Base-by-base conservation (phyloP, 1,284 basidiomycete genomes). In the Marasmius tenuissimus region DNA sequence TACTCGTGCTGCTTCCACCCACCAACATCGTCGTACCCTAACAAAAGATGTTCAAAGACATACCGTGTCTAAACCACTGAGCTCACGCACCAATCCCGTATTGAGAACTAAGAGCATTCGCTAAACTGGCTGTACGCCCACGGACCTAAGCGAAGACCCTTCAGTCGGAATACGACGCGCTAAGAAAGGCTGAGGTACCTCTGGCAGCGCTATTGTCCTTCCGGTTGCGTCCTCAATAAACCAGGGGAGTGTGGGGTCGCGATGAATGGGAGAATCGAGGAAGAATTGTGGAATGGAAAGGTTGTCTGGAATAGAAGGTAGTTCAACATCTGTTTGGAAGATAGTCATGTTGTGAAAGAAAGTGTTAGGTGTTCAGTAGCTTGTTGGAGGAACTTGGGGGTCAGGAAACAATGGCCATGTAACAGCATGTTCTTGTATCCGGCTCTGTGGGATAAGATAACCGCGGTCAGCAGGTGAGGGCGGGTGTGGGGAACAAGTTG, bases 281-380 rank as follows among this genome's bases (percentile, higher is more conserved):
- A 89, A 80, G 72, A 91, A 91, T 70, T 90, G 88, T 6, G 78
- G 77, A 20, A 90, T 72, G 2, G 86, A 88, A 57, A 91, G 67
- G 70, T 91, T 76, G 67, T 87, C 85, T 18, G 89, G 89, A 54
- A 90, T 83, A 56, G 70, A 65, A 57, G 82, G 83, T 16, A 85
- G 73, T 38, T 49, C 48, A n/a, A 53, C 59, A 37, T 51, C 40
- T 18, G 62, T 59, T 18, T 63, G 59, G 33, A 63, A 63, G 20
- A 42, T 39, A 9, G 51, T 50, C 59, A 60, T 60, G 52, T 8
- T 54, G 20, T 12, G 27, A 27, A 22, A 12, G 11, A n/a, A 16
- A 52, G 20, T n/a, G 50, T 52, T 33, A 50, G 27, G 20, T 3
- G 11, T n/a, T 11, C 20, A 52, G 50, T 34, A 16, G 6, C 16